Conservation (phyloP, 2,329 filamentous ascomycete genomes). For the Fusarium concolor region DNA sequence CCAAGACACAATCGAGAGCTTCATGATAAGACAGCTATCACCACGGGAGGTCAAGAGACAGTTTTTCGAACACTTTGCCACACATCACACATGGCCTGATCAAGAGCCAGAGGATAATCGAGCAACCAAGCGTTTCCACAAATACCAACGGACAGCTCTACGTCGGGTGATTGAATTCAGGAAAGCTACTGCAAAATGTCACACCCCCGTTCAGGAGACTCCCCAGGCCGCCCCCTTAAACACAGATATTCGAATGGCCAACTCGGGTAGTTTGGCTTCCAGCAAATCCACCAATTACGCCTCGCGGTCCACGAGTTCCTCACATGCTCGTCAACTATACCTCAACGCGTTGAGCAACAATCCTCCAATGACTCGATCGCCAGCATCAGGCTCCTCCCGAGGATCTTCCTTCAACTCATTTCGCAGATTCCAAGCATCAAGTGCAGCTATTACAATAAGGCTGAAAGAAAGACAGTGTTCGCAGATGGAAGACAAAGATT, state of each 20-base stretch:
- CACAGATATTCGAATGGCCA: background rate
- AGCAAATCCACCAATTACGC: background rate
- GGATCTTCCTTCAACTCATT: background rate
- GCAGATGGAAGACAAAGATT: background rate
- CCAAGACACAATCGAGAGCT: background rate
- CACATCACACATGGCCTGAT: background rate
- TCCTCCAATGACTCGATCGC: background rate
- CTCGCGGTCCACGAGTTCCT: background rate
- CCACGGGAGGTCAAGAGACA: background rate
- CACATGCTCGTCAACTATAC: background rate
- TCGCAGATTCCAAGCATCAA: background rate
- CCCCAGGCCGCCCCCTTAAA: no score
- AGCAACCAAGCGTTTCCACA: background rate
- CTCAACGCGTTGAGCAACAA: background rate
- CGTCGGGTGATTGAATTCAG: background rate
- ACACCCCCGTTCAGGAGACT: background rate
- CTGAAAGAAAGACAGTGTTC: background rate
- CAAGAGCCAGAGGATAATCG: background rate
- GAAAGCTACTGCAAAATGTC: no score
- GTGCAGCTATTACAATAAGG: background rate
- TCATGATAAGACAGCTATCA: background rate
- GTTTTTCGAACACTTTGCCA: background rate
- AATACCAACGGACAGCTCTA: background rate
- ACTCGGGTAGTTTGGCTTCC: background rate
- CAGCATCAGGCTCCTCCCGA: background rate